Evolutionary conservation across 1,284 basidiomycete genomes (phyloP).

Genomic region (Ustilago crameri): DNA sequence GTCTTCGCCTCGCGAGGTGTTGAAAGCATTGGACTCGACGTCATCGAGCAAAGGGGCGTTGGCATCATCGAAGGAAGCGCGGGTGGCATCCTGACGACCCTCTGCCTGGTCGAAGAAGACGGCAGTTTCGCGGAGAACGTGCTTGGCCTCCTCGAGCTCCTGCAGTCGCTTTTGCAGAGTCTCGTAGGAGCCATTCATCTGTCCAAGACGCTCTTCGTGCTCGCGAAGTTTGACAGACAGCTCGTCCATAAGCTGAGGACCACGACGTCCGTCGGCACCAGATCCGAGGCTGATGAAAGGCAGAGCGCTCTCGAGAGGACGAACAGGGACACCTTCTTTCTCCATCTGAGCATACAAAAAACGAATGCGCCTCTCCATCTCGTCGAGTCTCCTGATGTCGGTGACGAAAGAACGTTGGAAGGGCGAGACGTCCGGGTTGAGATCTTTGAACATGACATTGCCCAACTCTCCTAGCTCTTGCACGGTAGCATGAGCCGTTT

Average conservation of each 20-base stretch:
- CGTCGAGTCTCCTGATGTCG: conserved; percentile 92
- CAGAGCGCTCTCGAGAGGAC: conserved; percentile 68
- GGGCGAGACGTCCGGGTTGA: conserved; percentile 93
- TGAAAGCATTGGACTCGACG: conserved; percentile 74
- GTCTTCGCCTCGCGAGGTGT: conserved; percentile 70
- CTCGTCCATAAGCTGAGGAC: conserved; percentile 92
- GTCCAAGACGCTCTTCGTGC: conserved; percentile 84
- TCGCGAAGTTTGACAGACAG: conserved; percentile 87
- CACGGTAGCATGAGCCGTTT: conserved; percentile 96
- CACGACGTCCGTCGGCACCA: conserved; percentile 73
- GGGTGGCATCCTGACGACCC: conserved; percentile 80
- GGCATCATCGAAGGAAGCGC: conserved; percentile 84
- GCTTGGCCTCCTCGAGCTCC: conserved; percentile 87
- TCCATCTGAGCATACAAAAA: conserved; percentile 90
- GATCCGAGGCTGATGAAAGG: conserved; percentile 58
- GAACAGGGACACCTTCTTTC: conserved; percentile 80
- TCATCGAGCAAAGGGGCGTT: conserved; percentile 88
- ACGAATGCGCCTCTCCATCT: conserved; percentile 92
- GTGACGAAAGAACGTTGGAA: conserved; percentile 98
- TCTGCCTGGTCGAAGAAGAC: conserved; percentile 95
- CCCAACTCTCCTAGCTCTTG: conserved; percentile 94
- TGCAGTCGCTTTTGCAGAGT: conserved; percentile 84
- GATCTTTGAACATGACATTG: conserved; percentile 96
- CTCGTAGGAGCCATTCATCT: conserved; percentile 96
- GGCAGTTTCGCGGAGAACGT: conserved; percentile 93